phyloP scores from a whole-genome alignment of 345 rosid genomes.

The Arabis alpina region DNA sequence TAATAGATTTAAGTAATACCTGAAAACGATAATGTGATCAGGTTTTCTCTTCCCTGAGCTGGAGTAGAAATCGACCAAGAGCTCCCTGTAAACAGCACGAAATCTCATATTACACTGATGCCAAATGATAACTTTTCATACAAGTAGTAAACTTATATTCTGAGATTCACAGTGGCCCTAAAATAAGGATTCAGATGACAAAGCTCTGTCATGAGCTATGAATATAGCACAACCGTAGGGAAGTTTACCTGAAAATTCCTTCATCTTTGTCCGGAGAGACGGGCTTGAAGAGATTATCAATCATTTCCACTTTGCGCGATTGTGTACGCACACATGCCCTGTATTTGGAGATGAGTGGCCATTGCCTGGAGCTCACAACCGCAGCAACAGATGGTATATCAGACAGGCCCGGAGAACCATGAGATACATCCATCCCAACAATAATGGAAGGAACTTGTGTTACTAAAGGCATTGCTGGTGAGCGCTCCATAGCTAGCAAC shows the following conservation, averaged over 20 bases:
- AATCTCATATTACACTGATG: constrained; percentile 2
- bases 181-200: not conserved
- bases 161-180: not conserved
- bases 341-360: constrained; percentile 88
- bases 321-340: constrained; percentile 92
- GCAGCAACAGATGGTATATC: constrained; percentile 93
- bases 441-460: constrained; percentile 81
- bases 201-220: not conserved
- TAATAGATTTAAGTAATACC: constrained; percentile 47
- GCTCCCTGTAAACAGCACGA: constrained; percentile 59
- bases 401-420: constrained; percentile 92
- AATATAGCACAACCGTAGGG: constrained; percentile 5
- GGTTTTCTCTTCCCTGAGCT: constrained; percentile 82
- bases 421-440: constrained; percentile 97
- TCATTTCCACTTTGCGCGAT: constrained; percentile 83
- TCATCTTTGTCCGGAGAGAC: constrained; percentile 64
- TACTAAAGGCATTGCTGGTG: constrained; percentile 68
- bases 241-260: constrained; percentile 65
- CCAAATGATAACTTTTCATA: not conserved
- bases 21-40: constrained; percentile 83
- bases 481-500: constrained; percentile 63
- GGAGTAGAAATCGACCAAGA: constrained; percentile 66
- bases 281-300: constrained; percentile 69
- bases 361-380: constrained; percentile 84
- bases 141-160: not conserved